phyloP scores from a whole-genome alignment of 2,329 filamentous ascomycete species.

The Aureobasidium mangrovei region DNA sequence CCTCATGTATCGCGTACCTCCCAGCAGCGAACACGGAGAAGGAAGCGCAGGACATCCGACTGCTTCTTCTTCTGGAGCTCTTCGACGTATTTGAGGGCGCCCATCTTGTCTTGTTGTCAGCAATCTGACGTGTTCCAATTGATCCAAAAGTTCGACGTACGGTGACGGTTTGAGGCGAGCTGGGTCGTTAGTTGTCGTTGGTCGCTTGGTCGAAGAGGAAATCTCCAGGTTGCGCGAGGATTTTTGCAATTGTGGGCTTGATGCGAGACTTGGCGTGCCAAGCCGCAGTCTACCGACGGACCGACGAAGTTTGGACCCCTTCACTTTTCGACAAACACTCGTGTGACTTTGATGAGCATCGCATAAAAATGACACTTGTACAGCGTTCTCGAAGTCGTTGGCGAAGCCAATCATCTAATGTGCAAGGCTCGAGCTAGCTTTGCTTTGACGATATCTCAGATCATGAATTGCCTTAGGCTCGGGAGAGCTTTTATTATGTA shows the following conservation, averaged over 20 bases:
- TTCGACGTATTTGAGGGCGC: conserved; percentile 99
- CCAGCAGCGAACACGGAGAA: conserved; percentile 99
- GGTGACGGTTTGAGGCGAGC: conserved; percentile 5
- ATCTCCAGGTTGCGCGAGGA: not conserved
- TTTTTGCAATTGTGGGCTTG: not conserved
- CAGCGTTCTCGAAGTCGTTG: too few species aligned
- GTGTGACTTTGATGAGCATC: too few species aligned
- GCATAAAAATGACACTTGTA: too few species aligned
- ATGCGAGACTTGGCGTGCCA: not conserved
- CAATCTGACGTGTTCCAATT: not conserved
- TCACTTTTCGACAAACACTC: too few species aligned
- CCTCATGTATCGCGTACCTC: conserved; percentile 57
- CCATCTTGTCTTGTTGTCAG: conserved; percentile 58
- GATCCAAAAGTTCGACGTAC: conserved; percentile 5
- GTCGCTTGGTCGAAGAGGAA: not conserved
- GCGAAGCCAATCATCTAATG: too few species aligned
- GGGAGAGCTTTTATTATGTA: too few species aligned
- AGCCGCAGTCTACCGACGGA: not conserved
- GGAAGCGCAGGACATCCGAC: conserved; percentile 99
- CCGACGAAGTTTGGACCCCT: not conserved
- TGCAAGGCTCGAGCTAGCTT: too few species aligned
- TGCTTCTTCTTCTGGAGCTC: conserved; percentile 99
- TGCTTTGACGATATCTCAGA: too few species aligned
- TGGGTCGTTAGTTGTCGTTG: conserved; percentile 12
- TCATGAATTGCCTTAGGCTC: too few species aligned